Percentiles rank a stretch among this genome's conserved stretches.
Evolutionary conservation across 2,329 filamentous ascomycete species (phyloP).

Genomic region (Didymella lethalis): DNA sequence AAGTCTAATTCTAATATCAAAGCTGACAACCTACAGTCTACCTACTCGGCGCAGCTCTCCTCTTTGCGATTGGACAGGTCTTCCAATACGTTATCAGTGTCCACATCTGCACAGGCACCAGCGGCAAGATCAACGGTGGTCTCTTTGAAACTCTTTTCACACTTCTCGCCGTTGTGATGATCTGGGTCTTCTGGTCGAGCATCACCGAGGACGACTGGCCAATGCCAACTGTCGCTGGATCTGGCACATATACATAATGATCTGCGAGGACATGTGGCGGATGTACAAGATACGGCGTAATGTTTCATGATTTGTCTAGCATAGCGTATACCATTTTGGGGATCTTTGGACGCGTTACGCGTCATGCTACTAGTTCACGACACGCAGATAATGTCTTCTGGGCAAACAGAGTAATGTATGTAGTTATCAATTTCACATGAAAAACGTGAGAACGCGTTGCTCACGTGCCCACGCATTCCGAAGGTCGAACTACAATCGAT

Average conservation of each 20-base stretch:
- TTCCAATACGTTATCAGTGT: conserved; percentile 96
- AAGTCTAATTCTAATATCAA: neutral
- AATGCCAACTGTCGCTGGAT: conserved; percentile 55
- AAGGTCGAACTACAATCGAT: conserved; percentile 11
- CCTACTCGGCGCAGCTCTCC: conserved; percentile 73
- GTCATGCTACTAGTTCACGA: conserved; percentile 42
- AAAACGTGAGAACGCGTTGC: conserved; percentile 33
- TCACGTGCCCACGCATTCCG: conserved; percentile 31
- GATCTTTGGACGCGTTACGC: conserved; percentile 38
- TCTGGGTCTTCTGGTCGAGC: conserved; percentile 98
- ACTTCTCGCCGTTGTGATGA: conserved; percentile 77
- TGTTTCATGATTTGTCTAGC: conserved; percentile 50
- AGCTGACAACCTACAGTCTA: conserved; percentile 65
- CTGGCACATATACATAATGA: conserved; percentile 51
- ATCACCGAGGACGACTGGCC: conserved; percentile 99
- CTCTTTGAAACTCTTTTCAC: conserved; percentile 95
- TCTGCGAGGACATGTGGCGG: conserved; percentile 23
- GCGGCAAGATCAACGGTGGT: conserved; percentile 88
- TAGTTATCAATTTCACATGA: conserved; percentile 23
- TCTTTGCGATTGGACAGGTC: conserved; percentile 91
- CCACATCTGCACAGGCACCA: conserved; percentile 84
- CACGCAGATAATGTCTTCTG: conserved; percentile 47
- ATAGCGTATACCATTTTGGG: conserved; percentile 52
- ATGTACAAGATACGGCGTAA: conserved; percentile 39
- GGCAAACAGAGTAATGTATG: neutral